Base-by-base conservation (phyloP, 169 alveolate species). In the Plasmodium vivax region DNA sequence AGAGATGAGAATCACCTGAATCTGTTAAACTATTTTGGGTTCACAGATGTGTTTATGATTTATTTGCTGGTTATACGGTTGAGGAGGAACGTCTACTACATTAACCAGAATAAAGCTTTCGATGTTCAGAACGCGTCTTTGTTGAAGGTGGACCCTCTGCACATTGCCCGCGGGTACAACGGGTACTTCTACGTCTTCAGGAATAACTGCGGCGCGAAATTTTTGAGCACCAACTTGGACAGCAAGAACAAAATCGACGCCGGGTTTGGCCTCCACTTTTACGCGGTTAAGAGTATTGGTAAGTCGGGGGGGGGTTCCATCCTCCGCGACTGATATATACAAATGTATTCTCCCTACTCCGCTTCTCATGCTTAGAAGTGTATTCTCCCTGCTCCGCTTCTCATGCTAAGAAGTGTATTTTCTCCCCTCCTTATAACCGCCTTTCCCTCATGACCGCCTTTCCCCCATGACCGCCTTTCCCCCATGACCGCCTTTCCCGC, bases 41-140 rank as follows among this genome's bases (percentile, higher is more conserved):
- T 90, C 51, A 90, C 94, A 23, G 91, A 90, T 80, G 90, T 30
- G 14, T 90, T 90, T 41, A 79, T 80, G 71, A 68, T 90, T 73
- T 90, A 90, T 41, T 62, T 80, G 51, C 5, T 90, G 58, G n/a
- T 80, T 9, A 45, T 81, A 23, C 32, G 38, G 7, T 62, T 51
- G 71, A 62, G 58, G 41, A 12, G 43, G 19, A 90, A 90, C 45
- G 58, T 90, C 2, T 45, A 90, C 38, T 90, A 74, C 51, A 90
- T 90, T 62, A 90, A 80, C 74, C 75, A 62, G 19, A 80, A 54
- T 81, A 90, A 79, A 30, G 19, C 90, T 7, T 74, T 58, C 62
- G 41, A 80, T 34, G 82, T 90, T 58, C 83, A 90, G n/a, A 80
- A 90, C 56, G 38, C 45, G 2, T 43, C 47, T 16, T 30, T 80